Conservation (phyloP, 257 asterid genomes). For the Apocynum venetum region DNA sequence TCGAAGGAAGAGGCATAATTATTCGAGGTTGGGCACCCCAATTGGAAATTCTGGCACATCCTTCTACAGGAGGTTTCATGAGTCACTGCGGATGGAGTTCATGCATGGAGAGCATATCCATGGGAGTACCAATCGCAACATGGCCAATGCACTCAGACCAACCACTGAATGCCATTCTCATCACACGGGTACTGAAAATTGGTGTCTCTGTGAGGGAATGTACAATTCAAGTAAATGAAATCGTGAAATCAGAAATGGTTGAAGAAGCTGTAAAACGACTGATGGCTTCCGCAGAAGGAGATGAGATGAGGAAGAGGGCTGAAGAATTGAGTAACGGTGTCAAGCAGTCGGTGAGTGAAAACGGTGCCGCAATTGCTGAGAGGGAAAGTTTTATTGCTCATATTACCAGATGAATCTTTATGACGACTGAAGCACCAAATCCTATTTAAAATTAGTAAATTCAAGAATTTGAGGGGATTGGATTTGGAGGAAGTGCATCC, state of each 20-base stretch:
- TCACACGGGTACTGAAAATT: constrained; percentile 5
- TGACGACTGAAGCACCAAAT: too few relatives aligned
- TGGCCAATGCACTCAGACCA: constrained; percentile 31
- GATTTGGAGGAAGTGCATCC: too few relatives aligned
- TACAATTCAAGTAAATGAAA: constrained; percentile 6
- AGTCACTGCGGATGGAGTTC: constrained; percentile 32
- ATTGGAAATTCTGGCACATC: constrained; percentile 14
- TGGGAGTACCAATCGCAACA: constrained; percentile 31
- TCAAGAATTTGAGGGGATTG: too few relatives aligned
- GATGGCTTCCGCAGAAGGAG: constrained; percentile 17
- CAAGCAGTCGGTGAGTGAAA: too few relatives aligned
- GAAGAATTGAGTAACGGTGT: too few relatives aligned
- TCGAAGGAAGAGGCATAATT: background rate
- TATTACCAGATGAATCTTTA: too few relatives aligned
- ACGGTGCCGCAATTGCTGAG: too few relatives aligned
- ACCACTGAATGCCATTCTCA: constrained; percentile 17
- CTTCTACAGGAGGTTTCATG: constrained; percentile 28
- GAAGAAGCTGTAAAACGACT: constrained; percentile 18
- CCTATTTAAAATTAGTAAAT: too few relatives aligned
- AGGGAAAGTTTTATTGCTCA: too few relatives aligned
- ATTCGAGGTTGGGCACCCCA: constrained; percentile 30
- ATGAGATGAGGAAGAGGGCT: too few relatives aligned
- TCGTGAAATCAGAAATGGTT: constrained; percentile 16
- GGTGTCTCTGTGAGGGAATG: constrained; percentile 20
- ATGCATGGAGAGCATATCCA: constrained; percentile 21